Evolutionary conservation across 78 protist species (phyloP).

Genomic region (Emiliania huxleyi): DNA sequence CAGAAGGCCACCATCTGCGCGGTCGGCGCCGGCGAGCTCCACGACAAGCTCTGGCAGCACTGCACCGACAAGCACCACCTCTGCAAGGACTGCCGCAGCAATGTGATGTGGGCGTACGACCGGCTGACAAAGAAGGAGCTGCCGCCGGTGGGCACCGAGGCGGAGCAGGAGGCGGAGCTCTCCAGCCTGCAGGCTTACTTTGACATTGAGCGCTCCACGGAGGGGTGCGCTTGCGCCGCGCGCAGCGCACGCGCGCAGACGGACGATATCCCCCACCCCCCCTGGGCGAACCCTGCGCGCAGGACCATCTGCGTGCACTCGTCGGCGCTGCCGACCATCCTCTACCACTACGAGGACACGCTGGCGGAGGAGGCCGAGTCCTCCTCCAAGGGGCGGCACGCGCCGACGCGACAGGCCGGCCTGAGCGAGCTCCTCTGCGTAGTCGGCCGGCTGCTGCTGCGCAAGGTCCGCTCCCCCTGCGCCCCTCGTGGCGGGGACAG

Average conservation of each 20-base stretch:
- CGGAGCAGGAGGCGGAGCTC: neutral
- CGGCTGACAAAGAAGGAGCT: neutral
- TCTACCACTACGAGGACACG: neutral
- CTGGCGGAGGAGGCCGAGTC: neutral
- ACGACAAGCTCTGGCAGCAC: slow-evolving; percentile 24
- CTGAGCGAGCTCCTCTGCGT: neutral
- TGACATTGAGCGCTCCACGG: neutral
- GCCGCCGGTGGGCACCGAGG: neutral
- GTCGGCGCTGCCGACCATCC: neutral
- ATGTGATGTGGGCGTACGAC: slow-evolving; percentile 15
- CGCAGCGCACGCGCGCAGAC: too few species aligned
- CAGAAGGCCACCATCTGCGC: neutral
- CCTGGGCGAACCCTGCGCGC: too few species aligned
- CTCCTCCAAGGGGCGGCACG: neutral
- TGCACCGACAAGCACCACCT: slow-evolving; percentile 23
- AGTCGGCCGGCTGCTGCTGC: neutral
- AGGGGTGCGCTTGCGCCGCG: too few species aligned
- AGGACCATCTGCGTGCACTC: neutral
- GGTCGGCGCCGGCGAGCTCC: neutral
- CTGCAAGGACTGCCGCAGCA: slow-evolving; percentile 24
- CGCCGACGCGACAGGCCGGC: neutral
- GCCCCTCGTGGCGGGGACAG: too few species aligned
- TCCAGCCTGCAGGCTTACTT: slow-evolving; percentile 3
- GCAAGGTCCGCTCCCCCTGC: too few species aligned
- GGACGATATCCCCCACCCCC: too few species aligned